Evolutionary conservation across 768 basidiomycete genomes (phyloP).

Genomic region (Pholiota microspora): DNA sequence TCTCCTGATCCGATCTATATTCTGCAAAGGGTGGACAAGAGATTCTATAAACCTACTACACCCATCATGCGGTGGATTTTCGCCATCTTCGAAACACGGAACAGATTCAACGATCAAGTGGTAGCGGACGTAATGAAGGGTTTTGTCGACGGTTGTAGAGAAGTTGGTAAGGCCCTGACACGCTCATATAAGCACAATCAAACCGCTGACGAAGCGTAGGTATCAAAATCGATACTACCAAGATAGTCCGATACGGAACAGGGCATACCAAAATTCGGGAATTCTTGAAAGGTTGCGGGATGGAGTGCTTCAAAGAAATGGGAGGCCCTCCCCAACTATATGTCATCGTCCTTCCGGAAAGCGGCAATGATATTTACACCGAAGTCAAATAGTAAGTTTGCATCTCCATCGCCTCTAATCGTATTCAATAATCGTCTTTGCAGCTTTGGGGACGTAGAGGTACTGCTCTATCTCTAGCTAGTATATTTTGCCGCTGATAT

Average conservation of each 20-base stretch:
- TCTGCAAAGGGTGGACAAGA: conserved; percentile 60
- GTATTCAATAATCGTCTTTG: neutral
- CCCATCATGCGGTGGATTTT: conserved; percentile 59
- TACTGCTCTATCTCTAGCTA: neutral
- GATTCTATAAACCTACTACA: conserved; percentile 55
- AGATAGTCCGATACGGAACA: conserved; percentile 52
- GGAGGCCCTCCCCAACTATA: conserved; percentile 52
- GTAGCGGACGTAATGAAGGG: conserved; percentile 56
- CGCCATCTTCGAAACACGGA: conserved; percentile 61
- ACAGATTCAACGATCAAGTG: conserved; percentile 48
- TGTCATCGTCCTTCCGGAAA: conserved; percentile 70
- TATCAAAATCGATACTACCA: conserved; percentile 48
- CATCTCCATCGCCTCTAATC: neutral
- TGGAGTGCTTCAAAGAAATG: conserved; percentile 38
- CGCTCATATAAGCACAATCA: neutral
- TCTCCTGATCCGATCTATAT: neutral
- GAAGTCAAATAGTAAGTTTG: conserved; percentile 79
- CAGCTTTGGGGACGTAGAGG: conserved; percentile 71
- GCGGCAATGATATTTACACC: conserved; percentile 72
- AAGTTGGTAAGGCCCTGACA: conserved; percentile 51
- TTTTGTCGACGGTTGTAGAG: conserved; percentile 43
- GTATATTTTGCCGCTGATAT: neutral
- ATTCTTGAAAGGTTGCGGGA: conserved; percentile 53
- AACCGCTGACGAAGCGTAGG: conserved; percentile 41
- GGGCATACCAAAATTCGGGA: conserved; percentile 53